Evolutionary conservation across 768 basidiomycete genomes (phyloP), one percentile per base, ranked within the genome.

Genomic region (Strobilomyces echinocephalus): DNA sequence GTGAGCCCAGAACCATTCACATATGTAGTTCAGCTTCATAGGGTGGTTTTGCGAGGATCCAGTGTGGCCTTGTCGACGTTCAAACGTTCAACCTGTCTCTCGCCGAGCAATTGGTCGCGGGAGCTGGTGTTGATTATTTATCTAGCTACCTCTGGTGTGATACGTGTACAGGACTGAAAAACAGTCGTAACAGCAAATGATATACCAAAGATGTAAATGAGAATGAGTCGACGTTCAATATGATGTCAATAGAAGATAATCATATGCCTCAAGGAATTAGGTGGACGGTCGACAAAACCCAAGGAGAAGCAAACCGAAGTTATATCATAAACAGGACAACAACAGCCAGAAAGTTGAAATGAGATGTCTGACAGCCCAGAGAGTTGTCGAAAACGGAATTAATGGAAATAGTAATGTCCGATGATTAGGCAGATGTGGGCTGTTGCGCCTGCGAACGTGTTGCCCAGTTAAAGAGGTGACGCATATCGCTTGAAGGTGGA

Each of bases 401-500:
- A 46, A 9, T 46, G 9, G 33, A 30, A 38, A 62, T 59, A 66
- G 60, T 55, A 52, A 56, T 57, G 57, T 63, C 51, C 46, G 45
- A 50, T 14, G 28, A 49, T 59, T 64, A 76, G 47, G 72, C 68
- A 48, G 73, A 59, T 54, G 73, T 68, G 40, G 74, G 64, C 45
- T 74, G 66, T 57, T 69, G 68, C 54, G 70, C 69, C 54, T 71
- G 69, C 53, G 83, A 83, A 56, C 85, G 79, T 53, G 81, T 83
- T 46, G 87, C 82, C 88, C 89, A 88, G 60, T 79, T 80, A 71
- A 90, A 91, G 35, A 90, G 74, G 65, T 88, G 85, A 47, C 87
- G 85, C 76, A 89, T 79, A 62, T 91, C 88, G 56, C 80, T 75
- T 10, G 72, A 65, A 40, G 80, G 83, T 24, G 82, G 78, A 35